phyloP scores from a whole-genome alignment of 768 basidiomycete species.

The Steccherinum ochraceum region DNA sequence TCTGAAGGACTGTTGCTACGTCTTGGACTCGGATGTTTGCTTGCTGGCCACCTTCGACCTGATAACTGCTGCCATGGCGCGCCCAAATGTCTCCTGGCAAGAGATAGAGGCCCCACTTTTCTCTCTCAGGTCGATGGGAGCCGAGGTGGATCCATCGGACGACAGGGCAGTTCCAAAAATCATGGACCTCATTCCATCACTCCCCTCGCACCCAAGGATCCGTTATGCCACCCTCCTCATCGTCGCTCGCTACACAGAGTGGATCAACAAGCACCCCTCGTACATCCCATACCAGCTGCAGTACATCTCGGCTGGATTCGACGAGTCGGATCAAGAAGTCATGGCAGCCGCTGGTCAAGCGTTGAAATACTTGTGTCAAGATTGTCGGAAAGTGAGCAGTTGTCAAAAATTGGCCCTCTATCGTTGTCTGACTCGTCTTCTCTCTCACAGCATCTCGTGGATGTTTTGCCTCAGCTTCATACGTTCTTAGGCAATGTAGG shows the following conservation, averaged over 20 bases:
- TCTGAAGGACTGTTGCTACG: constrained; percentile 95
- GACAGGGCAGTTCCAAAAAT: constrained; percentile 89
- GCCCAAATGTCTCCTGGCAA: constrained; percentile 76
- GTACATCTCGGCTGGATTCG: constrained; percentile 90
- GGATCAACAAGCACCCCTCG: constrained; percentile 85
- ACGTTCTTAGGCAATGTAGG: constrained; percentile 80
- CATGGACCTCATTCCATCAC: constrained; percentile 87
- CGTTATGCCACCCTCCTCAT: constrained; percentile 95
- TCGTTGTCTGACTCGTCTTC: constrained; percentile 5
- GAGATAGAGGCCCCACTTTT: constrained; percentile 97
- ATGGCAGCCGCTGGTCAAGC: constrained; percentile 93
- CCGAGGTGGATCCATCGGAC: constrained; percentile 80
- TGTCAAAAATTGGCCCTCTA: no score
- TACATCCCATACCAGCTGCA: constrained; percentile 83
- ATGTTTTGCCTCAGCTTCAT: constrained; percentile 89
- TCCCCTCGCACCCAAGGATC: constrained; percentile 86
- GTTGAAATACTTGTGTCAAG: constrained; percentile 93
- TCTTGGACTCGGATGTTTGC: constrained; percentile 83
- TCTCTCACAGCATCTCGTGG: constrained; percentile 67
- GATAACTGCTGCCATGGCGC: constrained; percentile 67
- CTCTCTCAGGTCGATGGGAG: constrained; percentile 97
- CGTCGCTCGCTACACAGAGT: constrained; percentile 93
- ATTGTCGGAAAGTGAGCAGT: constrained; percentile 92
- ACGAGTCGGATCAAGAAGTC: constrained; percentile 74
- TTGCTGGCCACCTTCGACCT: constrained; percentile 75